Evolutionary conservation across 305 asterid species (phyloP), one percentile per base, ranked within the genome.

Genomic region (Nicotiana rustica): DNA sequence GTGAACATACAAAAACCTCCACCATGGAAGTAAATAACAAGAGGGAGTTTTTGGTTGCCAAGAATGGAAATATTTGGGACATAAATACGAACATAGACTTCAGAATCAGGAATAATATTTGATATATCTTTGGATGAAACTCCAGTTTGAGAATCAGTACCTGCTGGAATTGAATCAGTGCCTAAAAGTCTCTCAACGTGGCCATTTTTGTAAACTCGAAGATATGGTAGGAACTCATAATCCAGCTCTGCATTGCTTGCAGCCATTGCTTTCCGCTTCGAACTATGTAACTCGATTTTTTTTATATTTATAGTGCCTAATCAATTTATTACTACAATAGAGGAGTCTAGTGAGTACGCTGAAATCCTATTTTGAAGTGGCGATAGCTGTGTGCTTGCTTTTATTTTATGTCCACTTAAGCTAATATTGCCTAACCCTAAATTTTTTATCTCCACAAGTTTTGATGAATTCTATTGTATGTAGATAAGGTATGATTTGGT

Each of bases 1-100:
- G 92, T 62, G 82, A 67, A 57, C 29, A 85, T 17, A n/a, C 83
- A 47, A 82, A 88, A 92, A 1, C 80, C 92, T 1, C 94, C 94
- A n/a, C 96, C 96, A 66, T 92, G 96, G 66, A 89, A 85, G 80
- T 90, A 89, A 18, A 92, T 77, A 18, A 91, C 75, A 18, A 92
- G 81, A 21, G 94, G 91, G 13, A 90, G 78, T 47, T 89, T 92
- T 64, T 81, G 57, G 13, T 55, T 81, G 56, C 17, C 36, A 81
- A 8, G 44, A 62, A 9, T 78, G 38, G 25, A 29, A 21, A 12
- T 64, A 29, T 67, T 78, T 17, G 94, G 96, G 59, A 88, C 85
- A 64, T 83, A 92, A 70, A 90, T 82, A 65, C 94, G 81, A 14
- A 82, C 87, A 14, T 87, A 90, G 4, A 89, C 89, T 80, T 83